A percentile compares a stretch with the other conserved stretches of the same genome.
phyloP scores from a whole-genome alignment of 805 yeast species.

The Lachancea meyersii region DNA sequence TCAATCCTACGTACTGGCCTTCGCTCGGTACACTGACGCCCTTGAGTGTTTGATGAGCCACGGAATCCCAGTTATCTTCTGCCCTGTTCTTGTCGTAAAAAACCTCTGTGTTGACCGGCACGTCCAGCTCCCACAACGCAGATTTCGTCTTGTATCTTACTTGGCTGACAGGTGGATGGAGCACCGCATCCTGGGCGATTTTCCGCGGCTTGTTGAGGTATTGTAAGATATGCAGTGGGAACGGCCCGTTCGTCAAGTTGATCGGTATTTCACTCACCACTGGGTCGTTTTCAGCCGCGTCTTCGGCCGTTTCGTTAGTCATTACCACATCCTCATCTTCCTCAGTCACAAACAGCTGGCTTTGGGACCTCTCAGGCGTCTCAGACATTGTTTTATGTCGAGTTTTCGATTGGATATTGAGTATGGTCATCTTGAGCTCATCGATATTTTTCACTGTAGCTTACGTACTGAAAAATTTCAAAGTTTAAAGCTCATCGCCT shows the following conservation, averaged over 20 bases:
- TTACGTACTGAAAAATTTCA: constrained; percentile 12
- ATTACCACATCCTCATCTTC: constrained; percentile 31
- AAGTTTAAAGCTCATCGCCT: constrained; percentile 6
- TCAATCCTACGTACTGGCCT: constrained; percentile 46
- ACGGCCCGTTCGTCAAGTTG: constrained; percentile 34
- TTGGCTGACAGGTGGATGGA: constrained; percentile 36
- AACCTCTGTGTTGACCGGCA: constrained; percentile 62
- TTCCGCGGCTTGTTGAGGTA: constrained; percentile 40
- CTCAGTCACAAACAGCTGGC: constrained; percentile 33
- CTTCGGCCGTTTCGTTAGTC: constrained; percentile 10
- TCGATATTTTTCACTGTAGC: constrained; percentile 1
- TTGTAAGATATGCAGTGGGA: constrained; percentile 44
- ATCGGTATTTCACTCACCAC: constrained; percentile 58
- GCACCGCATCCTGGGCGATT: constrained; percentile 22
- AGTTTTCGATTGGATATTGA: not conserved
- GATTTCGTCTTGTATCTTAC: constrained; percentile 57
- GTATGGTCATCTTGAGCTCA: not conserved
- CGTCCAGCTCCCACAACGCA: constrained; percentile 63
- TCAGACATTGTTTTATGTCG: constrained; percentile 5
- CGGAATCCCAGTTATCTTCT: constrained; percentile 53
- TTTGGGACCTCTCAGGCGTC: constrained; percentile 3
- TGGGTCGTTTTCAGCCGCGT: constrained; percentile 47
- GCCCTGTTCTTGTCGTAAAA: constrained; percentile 64
- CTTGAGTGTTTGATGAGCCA: constrained; percentile 53
- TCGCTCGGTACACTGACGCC: constrained; percentile 60